phyloP scores from a whole-genome alignment of 805 yeast species.

The Candida succiphila region DNA sequence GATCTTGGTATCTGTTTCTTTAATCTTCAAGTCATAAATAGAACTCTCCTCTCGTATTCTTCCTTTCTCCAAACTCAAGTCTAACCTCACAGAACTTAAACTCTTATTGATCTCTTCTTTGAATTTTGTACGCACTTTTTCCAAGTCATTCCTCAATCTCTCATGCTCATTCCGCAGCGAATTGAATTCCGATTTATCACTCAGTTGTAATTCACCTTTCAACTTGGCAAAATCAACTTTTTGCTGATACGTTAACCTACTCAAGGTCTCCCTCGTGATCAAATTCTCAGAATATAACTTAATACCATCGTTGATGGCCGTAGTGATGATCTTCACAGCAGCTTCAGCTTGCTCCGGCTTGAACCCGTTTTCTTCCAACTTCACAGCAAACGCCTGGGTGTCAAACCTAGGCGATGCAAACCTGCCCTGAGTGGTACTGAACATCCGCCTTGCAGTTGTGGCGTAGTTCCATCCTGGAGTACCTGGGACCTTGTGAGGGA shows the following conservation, averaged over 20 bases:
- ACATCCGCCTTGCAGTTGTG: no score
- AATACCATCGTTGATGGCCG: conserved; percentile 75
- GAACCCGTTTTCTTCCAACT: conserved; percentile 64
- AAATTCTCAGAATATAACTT: conserved; percentile 63
- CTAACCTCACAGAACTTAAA: conserved; percentile 83
- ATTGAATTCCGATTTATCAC: conserved; percentile 80
- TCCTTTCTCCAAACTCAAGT: conserved; percentile 88
- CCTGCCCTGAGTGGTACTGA: background rate
- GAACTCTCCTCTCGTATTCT: conserved; percentile 91
- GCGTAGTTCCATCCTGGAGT: no score
- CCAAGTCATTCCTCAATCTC: conserved; percentile 71
- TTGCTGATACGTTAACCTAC: conserved; percentile 85
- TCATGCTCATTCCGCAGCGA: conserved; percentile 82
- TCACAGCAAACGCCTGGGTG: conserved; percentile 63
- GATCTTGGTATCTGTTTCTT: conserved; percentile 89
- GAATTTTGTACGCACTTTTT: conserved; percentile 73
- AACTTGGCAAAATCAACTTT: conserved; percentile 94
- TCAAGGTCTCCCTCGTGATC: conserved; percentile 77
- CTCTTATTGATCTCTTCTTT: conserved; percentile 88
- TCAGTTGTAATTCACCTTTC: conserved; percentile 81
- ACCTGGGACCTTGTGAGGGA: no score
- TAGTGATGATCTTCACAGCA: conserved; percentile 62
- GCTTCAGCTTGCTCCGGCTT: conserved; percentile 68
- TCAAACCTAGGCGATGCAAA: conserved; percentile 41
- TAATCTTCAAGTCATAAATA: conserved; percentile 84